Percentiles rank a stretch among this genome's conserved stretches.
These are phyloP conservation scores for Galeopsis tetrahit DNA, from an alignment of 257 asterid genomes.

Conservation along the genomic window DNA sequence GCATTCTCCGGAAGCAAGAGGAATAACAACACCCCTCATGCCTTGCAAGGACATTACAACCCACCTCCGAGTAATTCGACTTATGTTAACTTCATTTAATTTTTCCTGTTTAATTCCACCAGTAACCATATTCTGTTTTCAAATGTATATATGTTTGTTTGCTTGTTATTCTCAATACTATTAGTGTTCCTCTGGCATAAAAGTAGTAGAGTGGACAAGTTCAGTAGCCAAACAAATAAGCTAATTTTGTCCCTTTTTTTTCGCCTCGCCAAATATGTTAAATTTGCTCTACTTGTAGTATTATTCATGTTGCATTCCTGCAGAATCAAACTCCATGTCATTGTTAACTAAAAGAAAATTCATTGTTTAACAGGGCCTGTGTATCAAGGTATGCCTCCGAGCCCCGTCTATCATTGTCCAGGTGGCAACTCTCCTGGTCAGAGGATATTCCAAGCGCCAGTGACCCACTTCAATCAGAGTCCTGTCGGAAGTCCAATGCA, in stretches of 20 bases:
- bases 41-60: slow-evolving; percentile 48
- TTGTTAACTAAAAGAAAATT: no score
- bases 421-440: slow-evolving; percentile 43
- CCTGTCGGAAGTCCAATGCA: slow-evolving; percentile 3
- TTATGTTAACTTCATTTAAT: not conserved
- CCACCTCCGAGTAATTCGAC: slow-evolving; percentile 58
- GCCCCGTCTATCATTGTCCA: slow-evolving; percentile 47
- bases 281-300: no score
- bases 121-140: not conserved
- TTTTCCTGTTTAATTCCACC: not conserved
- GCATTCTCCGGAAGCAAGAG: slow-evolving; percentile 70
- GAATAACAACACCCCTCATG: slow-evolving; percentile 53
- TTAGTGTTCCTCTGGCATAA: no score
- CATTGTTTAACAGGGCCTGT: slow-evolving; percentile 45
- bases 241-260: not conserved
- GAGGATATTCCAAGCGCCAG: slow-evolving; percentile 44
- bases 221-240: not conserved
- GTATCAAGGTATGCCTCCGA: slow-evolving; percentile 33
- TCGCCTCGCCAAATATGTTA: no score
- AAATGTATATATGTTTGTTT: no score
- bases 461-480: no score
- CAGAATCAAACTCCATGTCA: not conserved
- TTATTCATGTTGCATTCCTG: not conserved
- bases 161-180: no score
- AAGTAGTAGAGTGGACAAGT: no score